A percentile compares a stretch with the other conserved stretches of the same genome.
Evolutionary conservation across 768 basidiomycete genomes (phyloP).

Genomic region (Cystobasidiopsis lactophilus): DNA sequence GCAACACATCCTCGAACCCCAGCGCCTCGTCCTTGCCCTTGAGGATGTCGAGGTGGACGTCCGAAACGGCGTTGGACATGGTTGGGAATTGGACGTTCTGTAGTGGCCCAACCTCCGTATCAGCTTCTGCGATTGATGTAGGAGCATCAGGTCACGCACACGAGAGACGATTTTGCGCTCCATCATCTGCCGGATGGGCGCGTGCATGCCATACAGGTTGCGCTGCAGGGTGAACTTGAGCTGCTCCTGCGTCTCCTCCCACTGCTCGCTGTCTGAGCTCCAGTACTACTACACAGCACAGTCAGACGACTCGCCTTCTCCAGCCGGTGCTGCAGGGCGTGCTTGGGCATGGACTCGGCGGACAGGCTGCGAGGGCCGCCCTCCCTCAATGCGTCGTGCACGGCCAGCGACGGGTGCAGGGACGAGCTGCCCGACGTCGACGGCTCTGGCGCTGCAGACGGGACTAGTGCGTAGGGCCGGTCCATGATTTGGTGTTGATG

Average conservation of each 20-base stretch:
- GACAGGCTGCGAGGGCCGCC: constrained; percentile 55
- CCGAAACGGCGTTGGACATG: constrained; percentile 28
- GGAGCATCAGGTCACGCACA: constrained; percentile 31
- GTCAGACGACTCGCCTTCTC: constrained; percentile 40
- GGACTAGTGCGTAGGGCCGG: neutral
- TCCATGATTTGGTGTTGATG: too few species aligned
- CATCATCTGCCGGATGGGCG: constrained; percentile 77
- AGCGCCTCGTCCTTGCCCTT: constrained; percentile 78
- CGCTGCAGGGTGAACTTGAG: constrained; percentile 64
- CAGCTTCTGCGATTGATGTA: neutral
- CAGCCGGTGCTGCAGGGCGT: constrained; percentile 44
- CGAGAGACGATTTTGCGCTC: constrained; percentile 64
- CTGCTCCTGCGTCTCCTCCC: constrained; percentile 82
- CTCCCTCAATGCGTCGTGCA: constrained; percentile 71
- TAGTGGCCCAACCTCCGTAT: neutral
- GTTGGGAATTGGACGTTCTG: neutral
- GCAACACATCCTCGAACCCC: constrained; percentile 56
- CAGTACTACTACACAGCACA: neutral
- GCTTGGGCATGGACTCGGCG: constrained; percentile 42
- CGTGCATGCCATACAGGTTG: constrained; percentile 62
- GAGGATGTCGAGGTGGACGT: constrained; percentile 74
- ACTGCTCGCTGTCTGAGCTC: constrained; percentile 32
- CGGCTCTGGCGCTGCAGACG: neutral
- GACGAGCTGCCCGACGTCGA: neutral
- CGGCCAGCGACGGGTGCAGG: constrained; percentile 28